phyloP scores from a whole-genome alignment of 441 rosid species.

The Gossypium lobatum region DNA sequence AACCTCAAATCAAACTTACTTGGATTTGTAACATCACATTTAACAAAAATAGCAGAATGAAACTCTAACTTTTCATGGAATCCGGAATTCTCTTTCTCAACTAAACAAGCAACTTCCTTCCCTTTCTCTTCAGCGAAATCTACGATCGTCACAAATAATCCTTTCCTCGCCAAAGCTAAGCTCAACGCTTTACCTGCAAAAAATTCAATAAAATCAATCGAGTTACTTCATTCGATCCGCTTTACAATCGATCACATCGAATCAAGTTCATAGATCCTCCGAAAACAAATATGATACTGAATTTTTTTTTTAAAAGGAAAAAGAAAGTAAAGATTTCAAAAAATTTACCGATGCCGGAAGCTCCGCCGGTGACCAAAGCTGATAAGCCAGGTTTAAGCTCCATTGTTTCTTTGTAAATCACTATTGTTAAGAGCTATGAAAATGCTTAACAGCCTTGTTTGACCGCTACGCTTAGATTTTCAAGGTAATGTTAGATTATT shows the following conservation, averaged over 20 bases:
- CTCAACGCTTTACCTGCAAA: constrained; percentile 77
- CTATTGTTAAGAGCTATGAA: background rate
- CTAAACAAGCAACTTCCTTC: constrained; percentile 54
- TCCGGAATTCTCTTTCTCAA: constrained; percentile 45
- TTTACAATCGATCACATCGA: background rate
- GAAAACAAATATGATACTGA: background rate
- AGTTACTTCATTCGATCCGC: background rate
- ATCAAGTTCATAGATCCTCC: background rate
- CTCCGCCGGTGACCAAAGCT: constrained; percentile 83
- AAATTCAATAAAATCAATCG: background rate
- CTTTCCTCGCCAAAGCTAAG: constrained; percentile 82
- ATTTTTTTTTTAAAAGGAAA: background rate
- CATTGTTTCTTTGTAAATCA: constrained; percentile 26
- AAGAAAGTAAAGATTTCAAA: background rate
- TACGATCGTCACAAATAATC: constrained; percentile 70
- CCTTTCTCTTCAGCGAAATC: constrained; percentile 77
- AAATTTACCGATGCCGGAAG: constrained; percentile 70
- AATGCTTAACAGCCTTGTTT: background rate
- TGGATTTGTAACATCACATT: constrained; percentile 66
- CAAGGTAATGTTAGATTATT: background rate
- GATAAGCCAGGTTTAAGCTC: constrained; percentile 76
- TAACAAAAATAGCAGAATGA: constrained; percentile 62
- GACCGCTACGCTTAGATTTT: background rate
- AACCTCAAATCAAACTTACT: constrained; percentile 13
- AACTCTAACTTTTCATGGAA: constrained; percentile 51